phyloP scores from a whole-genome alignment of 192 early-diverging fungal genomes.

The Podila epicladia region DNA sequence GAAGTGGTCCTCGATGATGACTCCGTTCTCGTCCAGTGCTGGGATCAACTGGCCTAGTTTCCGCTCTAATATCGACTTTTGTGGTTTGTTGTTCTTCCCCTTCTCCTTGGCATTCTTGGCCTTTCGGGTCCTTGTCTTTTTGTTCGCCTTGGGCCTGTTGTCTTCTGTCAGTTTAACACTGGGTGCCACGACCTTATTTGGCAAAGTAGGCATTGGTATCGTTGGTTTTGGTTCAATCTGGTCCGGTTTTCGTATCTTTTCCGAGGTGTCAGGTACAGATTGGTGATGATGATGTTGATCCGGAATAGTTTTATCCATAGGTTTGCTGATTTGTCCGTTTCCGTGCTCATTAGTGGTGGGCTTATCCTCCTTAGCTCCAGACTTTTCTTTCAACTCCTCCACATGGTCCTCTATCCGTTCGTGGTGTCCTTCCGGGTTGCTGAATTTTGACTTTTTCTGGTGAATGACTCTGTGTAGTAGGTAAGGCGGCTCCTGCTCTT shows the following conservation, averaged over 20 bases:
- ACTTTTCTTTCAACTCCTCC: too few relatives aligned
- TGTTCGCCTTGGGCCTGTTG: not conserved
- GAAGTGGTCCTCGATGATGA: conserved; percentile 40
- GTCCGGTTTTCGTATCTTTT: too few relatives aligned
- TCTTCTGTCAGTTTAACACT: not conserved
- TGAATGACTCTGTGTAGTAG: not conserved
- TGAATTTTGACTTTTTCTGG: too few relatives aligned
- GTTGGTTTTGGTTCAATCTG: not conserved
- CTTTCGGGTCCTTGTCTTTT: conserved; percentile 1
- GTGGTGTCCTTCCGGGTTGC: too few relatives aligned
- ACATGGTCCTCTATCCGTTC: too few relatives aligned
- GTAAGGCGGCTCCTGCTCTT: not conserved
- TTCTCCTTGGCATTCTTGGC: not conserved
- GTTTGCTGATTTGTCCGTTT: too few relatives aligned
- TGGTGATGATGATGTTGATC: too few relatives aligned
- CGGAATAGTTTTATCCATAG: too few relatives aligned
- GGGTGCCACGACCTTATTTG: too few relatives aligned
- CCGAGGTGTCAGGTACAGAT: too few relatives aligned
- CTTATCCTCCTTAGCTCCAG: too few relatives aligned
- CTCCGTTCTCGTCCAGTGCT: conserved; percentile 29
- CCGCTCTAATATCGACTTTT: conserved; percentile 41
- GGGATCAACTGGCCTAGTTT: conserved; percentile 38
- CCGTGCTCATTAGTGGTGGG: too few relatives aligned
- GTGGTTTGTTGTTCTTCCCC: not conserved
- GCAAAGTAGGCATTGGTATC: not conserved